phyloP scores from a whole-genome alignment of 768 basidiomycete genomes.

The Tephrocybe sp. region DNA sequence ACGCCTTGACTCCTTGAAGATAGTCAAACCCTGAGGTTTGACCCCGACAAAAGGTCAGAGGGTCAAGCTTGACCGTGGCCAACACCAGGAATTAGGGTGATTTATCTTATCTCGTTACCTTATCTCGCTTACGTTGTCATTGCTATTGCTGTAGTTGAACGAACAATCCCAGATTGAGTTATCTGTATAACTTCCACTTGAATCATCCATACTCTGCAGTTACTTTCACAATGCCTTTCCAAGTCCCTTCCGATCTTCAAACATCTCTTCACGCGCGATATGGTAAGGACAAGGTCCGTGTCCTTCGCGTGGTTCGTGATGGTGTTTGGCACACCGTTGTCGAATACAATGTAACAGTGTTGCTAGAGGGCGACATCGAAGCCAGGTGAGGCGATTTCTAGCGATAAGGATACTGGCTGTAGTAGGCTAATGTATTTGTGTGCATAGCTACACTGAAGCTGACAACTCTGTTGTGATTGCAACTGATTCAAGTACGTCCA shows the following conservation, averaged over 20 bases:
- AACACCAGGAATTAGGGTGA: no score
- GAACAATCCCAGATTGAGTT: no score
- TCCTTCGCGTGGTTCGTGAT: slow-evolving; percentile 81
- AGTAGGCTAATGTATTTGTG: neutral
- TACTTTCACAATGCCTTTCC: slow-evolving; percentile 1
- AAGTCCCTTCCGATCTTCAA: slow-evolving; percentile 1
- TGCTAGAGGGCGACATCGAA: slow-evolving; percentile 86
- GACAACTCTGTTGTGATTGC: slow-evolving; percentile 89
- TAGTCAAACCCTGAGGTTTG: no score
- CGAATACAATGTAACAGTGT: slow-evolving; percentile 79
- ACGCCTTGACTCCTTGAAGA: no score
- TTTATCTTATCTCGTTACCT: no score
- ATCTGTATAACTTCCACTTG: no score
- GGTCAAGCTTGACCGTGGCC: no score
- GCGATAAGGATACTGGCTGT: neutral
- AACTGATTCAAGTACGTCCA: slow-evolving; percentile 80
- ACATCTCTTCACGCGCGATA: slow-evolving; percentile 51
- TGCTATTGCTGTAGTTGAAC: no score
- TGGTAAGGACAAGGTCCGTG: slow-evolving; percentile 88
- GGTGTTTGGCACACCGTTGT: slow-evolving; percentile 68
- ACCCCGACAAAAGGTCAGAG: no score
- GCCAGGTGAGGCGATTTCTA: slow-evolving; percentile 47
- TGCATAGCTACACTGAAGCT: slow-evolving; percentile 74
- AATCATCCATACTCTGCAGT: no score
- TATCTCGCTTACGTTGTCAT: no score